Evolutionary conservation across 371 early-diverging fungal species (phyloP).

Genomic region (Mortierella sp.): DNA sequence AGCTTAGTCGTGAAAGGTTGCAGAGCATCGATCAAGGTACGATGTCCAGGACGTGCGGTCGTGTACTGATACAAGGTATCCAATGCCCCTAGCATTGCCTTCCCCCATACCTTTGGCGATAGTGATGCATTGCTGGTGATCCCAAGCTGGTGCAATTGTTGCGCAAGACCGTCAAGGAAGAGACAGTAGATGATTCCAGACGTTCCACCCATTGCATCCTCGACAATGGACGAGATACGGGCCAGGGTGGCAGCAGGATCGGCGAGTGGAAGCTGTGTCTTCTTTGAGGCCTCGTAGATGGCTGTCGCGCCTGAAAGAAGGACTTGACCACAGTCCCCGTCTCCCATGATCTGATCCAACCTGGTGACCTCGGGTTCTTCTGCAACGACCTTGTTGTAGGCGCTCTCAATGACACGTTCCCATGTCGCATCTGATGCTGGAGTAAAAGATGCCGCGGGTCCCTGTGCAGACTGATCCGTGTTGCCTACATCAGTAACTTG

Average conservation of each 20-base stretch:
- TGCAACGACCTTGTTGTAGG: constrained; percentile 64
- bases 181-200: constrained; percentile 83
- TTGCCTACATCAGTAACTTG: constrained; percentile 44
- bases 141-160: constrained; percentile 53
- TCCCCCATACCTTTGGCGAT: constrained; percentile 28
- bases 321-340: constrained; percentile 87
- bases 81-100: constrained; percentile 58
- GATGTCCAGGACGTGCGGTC: constrained; percentile 78
- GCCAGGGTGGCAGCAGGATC: constrained; percentile 59
- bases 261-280: constrained; percentile 48
- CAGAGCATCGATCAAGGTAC: constrained; percentile 83
- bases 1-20: constrained; percentile 72
- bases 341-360: constrained; percentile 79
- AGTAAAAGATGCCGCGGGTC: constrained; percentile 31
- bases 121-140: constrained; percentile 6
- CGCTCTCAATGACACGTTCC: constrained; percentile 61
- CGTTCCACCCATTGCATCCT: constrained; percentile 81
- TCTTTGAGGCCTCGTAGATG: constrained; percentile 57
- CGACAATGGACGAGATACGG: constrained; percentile 71
- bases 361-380: constrained; percentile 78
- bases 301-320: constrained; percentile 73
- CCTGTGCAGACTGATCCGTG: constrained; percentile 51
- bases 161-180: constrained; percentile 77
- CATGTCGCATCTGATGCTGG: constrained; percentile 55
- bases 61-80: constrained; percentile 75